phyloP scores from a whole-genome alignment of 352 stramenopile species.

The Globisporangium paddicum region DNA sequence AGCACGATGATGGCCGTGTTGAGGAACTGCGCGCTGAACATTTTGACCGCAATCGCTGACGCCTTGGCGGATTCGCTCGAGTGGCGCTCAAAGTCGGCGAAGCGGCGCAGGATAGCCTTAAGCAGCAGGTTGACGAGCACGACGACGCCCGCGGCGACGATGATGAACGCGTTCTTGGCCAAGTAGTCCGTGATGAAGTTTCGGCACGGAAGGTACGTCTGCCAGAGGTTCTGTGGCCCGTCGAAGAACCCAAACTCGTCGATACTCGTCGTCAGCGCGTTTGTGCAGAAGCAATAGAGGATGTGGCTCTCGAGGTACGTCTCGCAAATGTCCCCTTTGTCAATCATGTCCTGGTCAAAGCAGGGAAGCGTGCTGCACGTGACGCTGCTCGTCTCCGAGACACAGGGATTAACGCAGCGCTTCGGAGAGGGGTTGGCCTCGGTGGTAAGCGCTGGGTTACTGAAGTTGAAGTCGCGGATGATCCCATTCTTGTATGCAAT shows the following conservation, averaged over 20 bases:
- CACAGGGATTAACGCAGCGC: slow-evolving; percentile 53
- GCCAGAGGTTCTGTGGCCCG: slow-evolving; percentile 52
- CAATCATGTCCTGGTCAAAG: slow-evolving; percentile 38
- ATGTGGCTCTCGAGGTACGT: slow-evolving; percentile 58
- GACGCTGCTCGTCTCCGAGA: slow-evolving; percentile 43
- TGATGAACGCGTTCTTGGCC: slow-evolving; percentile 62
- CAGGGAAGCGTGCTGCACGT: slow-evolving; percentile 65
- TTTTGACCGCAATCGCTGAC: slow-evolving; percentile 65
- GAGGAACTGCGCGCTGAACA: slow-evolving; percentile 77
- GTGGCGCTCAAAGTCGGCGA: slow-evolving; percentile 69
- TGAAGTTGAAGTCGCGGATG: slow-evolving; percentile 31
- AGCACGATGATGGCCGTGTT: slow-evolving; percentile 84
- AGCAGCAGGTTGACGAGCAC: slow-evolving; percentile 77
- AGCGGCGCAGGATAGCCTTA: slow-evolving; percentile 58
- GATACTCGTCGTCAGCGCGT: slow-evolving; percentile 44
- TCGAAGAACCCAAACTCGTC: slow-evolving; percentile 38
- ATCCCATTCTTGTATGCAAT: slow-evolving; percentile 68
- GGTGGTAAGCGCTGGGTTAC: slow-evolving; percentile 2
- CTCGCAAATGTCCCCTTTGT: slow-evolving; percentile 39
- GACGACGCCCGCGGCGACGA: slow-evolving; percentile 55
- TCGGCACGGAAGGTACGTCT: slow-evolving; percentile 43
- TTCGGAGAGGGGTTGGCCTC: slow-evolving; percentile 12
- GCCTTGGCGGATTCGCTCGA: slow-evolving; percentile 81
- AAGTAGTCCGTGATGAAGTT: slow-evolving; percentile 68
- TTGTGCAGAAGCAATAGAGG: slow-evolving; percentile 71